Percentiles rank a stretch among this genome's conserved stretches.
phyloP scores from a whole-genome alignment of 345 rosid genomes.

The Citropsis articulata region DNA sequence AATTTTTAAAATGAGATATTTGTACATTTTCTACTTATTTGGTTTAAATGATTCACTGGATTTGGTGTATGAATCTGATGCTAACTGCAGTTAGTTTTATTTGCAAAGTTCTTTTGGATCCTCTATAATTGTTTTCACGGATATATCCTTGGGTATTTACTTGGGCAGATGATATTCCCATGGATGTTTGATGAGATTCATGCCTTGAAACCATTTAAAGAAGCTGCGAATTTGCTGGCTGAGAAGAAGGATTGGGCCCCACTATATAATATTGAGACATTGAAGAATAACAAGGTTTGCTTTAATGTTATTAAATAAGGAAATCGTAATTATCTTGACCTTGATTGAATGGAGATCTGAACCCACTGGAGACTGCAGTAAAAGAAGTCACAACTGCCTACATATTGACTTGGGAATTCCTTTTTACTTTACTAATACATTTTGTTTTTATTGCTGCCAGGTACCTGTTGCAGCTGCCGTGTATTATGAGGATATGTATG shows the following conservation, averaged over 20 bases:
- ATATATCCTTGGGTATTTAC: constrained; percentile 7
- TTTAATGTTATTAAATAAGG: background rate
- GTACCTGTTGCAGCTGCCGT: constrained; percentile 91
- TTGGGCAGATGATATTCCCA: constrained; percentile 63
- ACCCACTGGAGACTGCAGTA: background rate
- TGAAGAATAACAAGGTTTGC: constrained; percentile 63
- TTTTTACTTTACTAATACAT: background rate
- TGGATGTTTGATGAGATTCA: constrained; percentile 95
- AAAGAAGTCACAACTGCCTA: background rate
- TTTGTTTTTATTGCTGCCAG: constrained; percentile 31
- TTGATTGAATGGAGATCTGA: background rate
- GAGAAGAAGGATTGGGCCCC: constrained; percentile 86
- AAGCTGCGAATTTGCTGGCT: constrained; percentile 60
- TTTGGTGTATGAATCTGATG: background rate
- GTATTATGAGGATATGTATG: constrained; percentile 84
- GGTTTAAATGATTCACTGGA: background rate
- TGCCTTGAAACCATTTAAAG: constrained; percentile 67
- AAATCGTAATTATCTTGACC: background rate
- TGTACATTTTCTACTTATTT: background rate
- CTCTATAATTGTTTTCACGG: background rate
- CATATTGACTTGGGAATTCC: background rate
- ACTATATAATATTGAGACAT: constrained; percentile 44
- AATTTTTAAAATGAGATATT: too few species aligned
- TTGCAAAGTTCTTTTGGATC: background rate
- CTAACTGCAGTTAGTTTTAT: background rate